Base-by-base conservation (phyloP, 306 rosid species). In the Echinosophora koreensis region DNA sequence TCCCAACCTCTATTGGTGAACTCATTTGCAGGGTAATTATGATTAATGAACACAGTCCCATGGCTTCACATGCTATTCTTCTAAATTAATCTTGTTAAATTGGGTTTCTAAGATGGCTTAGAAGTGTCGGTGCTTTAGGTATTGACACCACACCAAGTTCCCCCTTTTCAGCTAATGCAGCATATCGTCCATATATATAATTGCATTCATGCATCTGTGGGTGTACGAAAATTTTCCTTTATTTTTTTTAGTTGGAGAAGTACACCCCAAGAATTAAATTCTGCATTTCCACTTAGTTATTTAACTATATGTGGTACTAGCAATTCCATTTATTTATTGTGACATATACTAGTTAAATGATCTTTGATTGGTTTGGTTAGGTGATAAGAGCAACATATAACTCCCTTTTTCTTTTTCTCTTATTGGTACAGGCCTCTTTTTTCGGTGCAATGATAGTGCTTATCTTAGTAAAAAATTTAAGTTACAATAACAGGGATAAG, bases 1-100 rank as follows among this genome's bases (percentile, higher is more conserved):
- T 89, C 94, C 96, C 77, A 74, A 59, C 54, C 70, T 82, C 73
- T 57, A 41, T 80, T 77, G 61, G 74, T 77, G 78, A 61, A 80
- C 56, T 71, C 74, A 78, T 73, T 84, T 74, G 61, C 78, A 67
- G 61, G 56, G 78, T 82, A 80, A 88, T 86, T 66, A 83, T 82
- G 85, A 69, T 79, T 84, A 70, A 38, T 35, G 76, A 76, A 72
- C 77, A 77, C 73, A 78, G 69, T 76, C 84, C 78, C 80, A 71
- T 65, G 14, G 18, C 38, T 70, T 64, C 93, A 82, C 91, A 90
- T 87, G 89, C 74, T 73, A 14, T 64, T 51, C 73, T 82, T 55
- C 52, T 58, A 8, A 78, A 65, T 71, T 67, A 71, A 69, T 30
- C 15, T 55, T 39, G 35, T 74, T 78, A 74, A 67, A 22, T 62